These are phyloP conservation scores for Cicer chorassanicum DNA, from an alignment of 306 rosid genomes.

Conservation along the genomic window DNA sequence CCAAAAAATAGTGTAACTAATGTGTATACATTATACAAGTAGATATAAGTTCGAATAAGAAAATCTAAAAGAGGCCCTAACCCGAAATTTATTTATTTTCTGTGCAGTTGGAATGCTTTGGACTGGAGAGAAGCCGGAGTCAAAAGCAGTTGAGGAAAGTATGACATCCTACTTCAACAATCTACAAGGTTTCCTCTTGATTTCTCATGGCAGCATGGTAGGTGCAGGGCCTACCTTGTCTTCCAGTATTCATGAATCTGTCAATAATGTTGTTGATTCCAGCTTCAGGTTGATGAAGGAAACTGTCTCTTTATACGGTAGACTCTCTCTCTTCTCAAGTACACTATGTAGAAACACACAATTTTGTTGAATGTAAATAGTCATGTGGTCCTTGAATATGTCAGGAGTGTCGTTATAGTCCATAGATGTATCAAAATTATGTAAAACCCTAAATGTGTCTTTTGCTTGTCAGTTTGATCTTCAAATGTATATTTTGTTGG, in stretches of 20 bases:
- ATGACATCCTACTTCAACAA: constrained; percentile 76
- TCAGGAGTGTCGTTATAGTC: too few relatives aligned
- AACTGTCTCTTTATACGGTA: constrained; percentile 72
- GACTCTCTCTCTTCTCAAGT: background rate
- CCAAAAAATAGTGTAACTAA: background rate
- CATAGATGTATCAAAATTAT: too few relatives aligned
- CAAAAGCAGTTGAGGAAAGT: constrained; percentile 71
- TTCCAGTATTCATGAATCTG: constrained; percentile 62
- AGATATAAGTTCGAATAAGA: background rate
- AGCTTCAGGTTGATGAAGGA: constrained; percentile 78
- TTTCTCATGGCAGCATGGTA: constrained; percentile 72
- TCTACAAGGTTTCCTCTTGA: constrained; percentile 82
- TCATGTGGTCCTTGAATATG: too few relatives aligned
- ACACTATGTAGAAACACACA: background rate
- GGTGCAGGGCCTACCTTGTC: constrained; percentile 85
- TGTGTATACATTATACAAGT: background rate
- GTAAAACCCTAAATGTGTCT: too few relatives aligned
- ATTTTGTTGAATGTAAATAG: too few relatives aligned
- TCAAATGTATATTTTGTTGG: too few relatives aligned
- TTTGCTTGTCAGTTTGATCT: too few relatives aligned
- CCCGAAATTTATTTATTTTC: constrained; percentile 9
- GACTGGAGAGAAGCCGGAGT: constrained; percentile 67
- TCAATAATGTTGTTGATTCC: constrained; percentile 77
- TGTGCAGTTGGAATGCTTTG: constrained; percentile 91
- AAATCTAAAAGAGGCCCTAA: background rate